These are phyloP conservation scores for Cyberlindnera mississippiensis DNA, from an alignment of 805 yeast genomes.

Conservation along the genomic window DNA sequence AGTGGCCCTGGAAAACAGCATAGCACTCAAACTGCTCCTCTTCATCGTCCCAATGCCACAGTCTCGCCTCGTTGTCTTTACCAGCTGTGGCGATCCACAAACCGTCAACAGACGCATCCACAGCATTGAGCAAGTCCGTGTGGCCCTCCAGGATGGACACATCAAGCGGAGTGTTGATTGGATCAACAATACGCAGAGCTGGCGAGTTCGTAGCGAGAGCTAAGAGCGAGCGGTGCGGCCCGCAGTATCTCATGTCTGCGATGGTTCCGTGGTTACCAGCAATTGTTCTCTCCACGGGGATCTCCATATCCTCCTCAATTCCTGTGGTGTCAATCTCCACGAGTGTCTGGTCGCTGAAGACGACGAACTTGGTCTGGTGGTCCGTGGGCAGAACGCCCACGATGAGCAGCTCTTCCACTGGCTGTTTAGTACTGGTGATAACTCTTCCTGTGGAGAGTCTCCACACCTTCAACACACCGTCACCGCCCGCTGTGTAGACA, in stretches of 20 bases:
- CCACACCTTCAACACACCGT: constrained; percentile 66
- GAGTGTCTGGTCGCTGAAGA: constrained; percentile 83
- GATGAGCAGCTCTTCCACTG: constrained; percentile 71
- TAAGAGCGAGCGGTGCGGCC: constrained; percentile 50
- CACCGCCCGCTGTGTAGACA: constrained; percentile 82
- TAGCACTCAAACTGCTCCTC: constrained; percentile 39
- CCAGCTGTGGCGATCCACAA: constrained; percentile 89
- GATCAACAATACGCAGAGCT: constrained; percentile 69
- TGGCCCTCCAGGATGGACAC: constrained; percentile 75
- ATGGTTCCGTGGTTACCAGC: constrained; percentile 96
- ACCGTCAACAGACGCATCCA: constrained; percentile 79
- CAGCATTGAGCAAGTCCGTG: constrained; percentile 72
- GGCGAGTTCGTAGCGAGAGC: constrained; percentile 96
- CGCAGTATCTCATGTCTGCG: constrained; percentile 81
- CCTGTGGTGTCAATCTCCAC: constrained; percentile 40
- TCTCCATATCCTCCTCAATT: constrained; percentile 27
- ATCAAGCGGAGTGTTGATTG: constrained; percentile 52
- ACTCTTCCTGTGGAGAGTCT: constrained; percentile 53
- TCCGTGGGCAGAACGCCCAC: constrained; percentile 49
- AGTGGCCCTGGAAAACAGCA: constrained; percentile 79
- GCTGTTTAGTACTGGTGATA: constrained; percentile 39
- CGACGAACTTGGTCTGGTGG: constrained; percentile 41
- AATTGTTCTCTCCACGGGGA: constrained; percentile 50
- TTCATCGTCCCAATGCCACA: constrained; percentile 67
- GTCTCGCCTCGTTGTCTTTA: constrained; percentile 78